Evolutionary conservation across 1,139 yeast species (phyloP), one percentile per base, ranked within the genome.

Genomic region (Sugiyamaella neomexicana): DNA sequence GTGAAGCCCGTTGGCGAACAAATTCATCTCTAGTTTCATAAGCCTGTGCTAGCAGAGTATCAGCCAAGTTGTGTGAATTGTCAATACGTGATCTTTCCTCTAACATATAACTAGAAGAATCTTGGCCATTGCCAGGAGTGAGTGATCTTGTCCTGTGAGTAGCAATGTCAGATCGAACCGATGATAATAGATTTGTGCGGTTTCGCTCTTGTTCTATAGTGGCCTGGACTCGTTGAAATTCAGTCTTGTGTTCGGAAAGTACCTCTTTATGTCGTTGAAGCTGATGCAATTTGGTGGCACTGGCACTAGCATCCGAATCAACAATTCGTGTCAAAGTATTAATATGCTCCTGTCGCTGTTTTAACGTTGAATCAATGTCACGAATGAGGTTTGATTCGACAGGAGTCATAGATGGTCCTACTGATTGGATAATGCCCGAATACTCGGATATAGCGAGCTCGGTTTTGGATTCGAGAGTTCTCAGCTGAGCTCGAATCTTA

Each of bases 1-100:
- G 74, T 12, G 80, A 71, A 44, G 79, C 79, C 55, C 95, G 77
- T 72, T 93, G 99, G 50, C 84, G 77, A 53, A 80, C 64, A 54
- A 93, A 79, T 66, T 88, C 95, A 59, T 93, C 97, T 58, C 98
- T 76, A 0, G 99, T 90, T 62, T 86, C 87, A 71, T 83, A 86
- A 0, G 97, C 99, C 67, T 87, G 95, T 25, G 82, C 81, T 39
- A 93, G 76, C 55, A 93, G 75, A 49, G 87, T 74, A 66, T 93
- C 97, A 6, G 96, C 89, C 58, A 90, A 75, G 46, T 79, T 77
- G 68, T 89, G 85, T 44, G 95, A 84, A 54, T 78, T 78, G 62
- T 88, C 89, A 23, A 86, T 86, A 52, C 97, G 76, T 37, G 80
- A 76, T 13, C 89, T 72, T 70, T 93, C 99, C 56, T 85, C 85